Conservation (phyloP, 2,329 filamentous ascomycete species). For the Falciphora oryzae region DNA sequence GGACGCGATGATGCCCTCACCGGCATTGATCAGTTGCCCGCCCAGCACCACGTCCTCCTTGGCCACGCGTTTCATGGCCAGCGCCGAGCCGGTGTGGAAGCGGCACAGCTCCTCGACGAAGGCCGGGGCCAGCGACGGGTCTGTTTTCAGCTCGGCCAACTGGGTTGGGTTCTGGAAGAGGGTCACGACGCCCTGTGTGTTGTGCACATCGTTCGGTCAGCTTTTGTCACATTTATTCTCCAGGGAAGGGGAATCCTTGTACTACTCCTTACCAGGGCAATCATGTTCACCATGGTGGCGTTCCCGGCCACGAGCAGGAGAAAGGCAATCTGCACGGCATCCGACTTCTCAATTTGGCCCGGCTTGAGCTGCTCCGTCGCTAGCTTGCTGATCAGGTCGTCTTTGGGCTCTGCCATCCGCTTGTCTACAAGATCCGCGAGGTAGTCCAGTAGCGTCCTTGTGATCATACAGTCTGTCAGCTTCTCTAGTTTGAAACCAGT, state of each 20-base stretch:
- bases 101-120: conserved; percentile 45
- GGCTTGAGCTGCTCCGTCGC: conserved; percentile 34
- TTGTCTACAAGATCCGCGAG: conserved; percentile 34
- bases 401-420: conserved; percentile 30
- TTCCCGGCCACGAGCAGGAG: conserved; percentile 45
- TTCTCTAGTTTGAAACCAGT: not conserved
- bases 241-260: too few relatives aligned
- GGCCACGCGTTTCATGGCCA: conserved; percentile 41
- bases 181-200: conserved; percentile 34
- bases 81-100: conserved; percentile 40
- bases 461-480: not conserved
- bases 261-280: conserved; percentile 30
- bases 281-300: conserved; percentile 47
- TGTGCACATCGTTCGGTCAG: not conserved
- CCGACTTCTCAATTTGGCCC: conserved; percentile 32
- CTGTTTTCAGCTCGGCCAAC: conserved; percentile 32
- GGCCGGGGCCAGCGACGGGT: conserved; percentile 28
- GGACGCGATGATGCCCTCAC: conserved; percentile 41
- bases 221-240: too few relatives aligned
- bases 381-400: conserved; percentile 41
- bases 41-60: conserved; percentile 40
- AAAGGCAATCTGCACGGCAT: conserved; percentile 42
- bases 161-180: conserved; percentile 38
- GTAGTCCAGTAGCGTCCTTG: conserved; percentile 37
- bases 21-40: conserved; percentile 34